Evolutionary conservation across 768 basidiomycete genomes (phyloP), one percentile per base, ranked within the genome.

Genomic region (Trametes cubensis): DNA sequence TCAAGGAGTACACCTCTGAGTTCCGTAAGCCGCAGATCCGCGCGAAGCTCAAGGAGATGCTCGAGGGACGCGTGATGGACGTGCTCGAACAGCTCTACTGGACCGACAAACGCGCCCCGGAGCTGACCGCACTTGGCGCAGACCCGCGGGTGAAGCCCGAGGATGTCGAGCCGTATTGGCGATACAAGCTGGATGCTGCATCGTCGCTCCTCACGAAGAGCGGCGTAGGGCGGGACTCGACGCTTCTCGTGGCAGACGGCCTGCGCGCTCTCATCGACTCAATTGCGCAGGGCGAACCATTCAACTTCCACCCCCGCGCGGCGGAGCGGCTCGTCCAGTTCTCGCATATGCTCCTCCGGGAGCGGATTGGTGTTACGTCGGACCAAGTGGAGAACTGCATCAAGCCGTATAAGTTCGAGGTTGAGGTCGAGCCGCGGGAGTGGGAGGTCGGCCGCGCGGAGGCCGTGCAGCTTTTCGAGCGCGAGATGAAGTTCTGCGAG

Each of bases 341-440:
- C 73, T 92, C 92, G 11, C 95, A 98, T 76, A 85, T 83, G 74
- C 95, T 99, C 71, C 77, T 99, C 55, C 83, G 96, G 61, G 96
- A 98, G 70, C 85, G 96, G 6, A 90, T 98, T 60, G 91, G 93
- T 17, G 77, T 96, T 58, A 94, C 97, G n/a, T 90, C 93, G 5
- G 97, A 99, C 73, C 96, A 98, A 76, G 96, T 99, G 17, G 97
- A 99, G 80, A 99, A 98, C 74, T 96, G 94, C 75, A 98, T 99
- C 81, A 99, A 99, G 76, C 97, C 96, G 28, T 98, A 86, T 83
- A 99, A 99, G 79, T 96, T 97, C 71, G 96, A 98, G 71, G 88
- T 98, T 26, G 97, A 99, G 72, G 90, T 98, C 15, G 95, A 98
- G 64, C 83, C 85, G 15, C 79, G 88, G 44, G 97, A 99, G 74